Base-by-base conservation (phyloP, 2,329 filamentous ascomycete genomes). In the Penicillium capsulatum region DNA sequence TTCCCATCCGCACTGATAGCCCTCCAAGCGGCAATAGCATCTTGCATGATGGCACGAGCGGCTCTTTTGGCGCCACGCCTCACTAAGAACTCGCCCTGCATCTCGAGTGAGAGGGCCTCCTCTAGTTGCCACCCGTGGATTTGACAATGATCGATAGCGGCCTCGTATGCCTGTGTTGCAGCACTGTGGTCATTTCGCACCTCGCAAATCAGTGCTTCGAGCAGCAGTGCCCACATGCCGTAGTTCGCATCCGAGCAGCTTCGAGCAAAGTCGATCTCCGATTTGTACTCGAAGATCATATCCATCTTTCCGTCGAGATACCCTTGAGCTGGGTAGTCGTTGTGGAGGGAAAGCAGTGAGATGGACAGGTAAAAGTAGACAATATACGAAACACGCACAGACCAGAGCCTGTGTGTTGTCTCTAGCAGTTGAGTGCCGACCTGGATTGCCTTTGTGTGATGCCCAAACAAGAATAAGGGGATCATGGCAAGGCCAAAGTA, bases 131-230 rank as follows among this genome's bases (percentile, higher is more conserved):
- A 79, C 10, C 70, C 71, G 53, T 81, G 70, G 1, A 79, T 59
- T 48, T 81, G 74, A 32, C 73, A 73, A 50, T 81, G 78, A 49
- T 82, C 77, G 43, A 81, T 72, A 3, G 79, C 76, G 40, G 69
- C 66, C 60, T 82, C 74, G 43, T 75, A 74, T 4, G 59, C 48
- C 40, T 63, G 60, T 14, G 80, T 67, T 2, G 76, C 68, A 9
- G 58, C 55, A 8, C 61, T 64, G 41, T 71, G 64, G 17, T 74
- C 67, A 8, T 61, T 61, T 9, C 61, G 65, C 16, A 74, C 55
- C 36, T 82, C 78, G 16, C 64, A 67, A 4, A 80, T 55, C 36
- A 79, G 69, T 2, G 76, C 79, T 29, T 75, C 70, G 7, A 83
- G 59, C 6, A 82, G 55, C 28, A 73, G 61, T 2, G 76, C 68